Conservation (phyloP, 2,329 filamentous ascomycete genomes). For the Calonectria leucothoes region DNA sequence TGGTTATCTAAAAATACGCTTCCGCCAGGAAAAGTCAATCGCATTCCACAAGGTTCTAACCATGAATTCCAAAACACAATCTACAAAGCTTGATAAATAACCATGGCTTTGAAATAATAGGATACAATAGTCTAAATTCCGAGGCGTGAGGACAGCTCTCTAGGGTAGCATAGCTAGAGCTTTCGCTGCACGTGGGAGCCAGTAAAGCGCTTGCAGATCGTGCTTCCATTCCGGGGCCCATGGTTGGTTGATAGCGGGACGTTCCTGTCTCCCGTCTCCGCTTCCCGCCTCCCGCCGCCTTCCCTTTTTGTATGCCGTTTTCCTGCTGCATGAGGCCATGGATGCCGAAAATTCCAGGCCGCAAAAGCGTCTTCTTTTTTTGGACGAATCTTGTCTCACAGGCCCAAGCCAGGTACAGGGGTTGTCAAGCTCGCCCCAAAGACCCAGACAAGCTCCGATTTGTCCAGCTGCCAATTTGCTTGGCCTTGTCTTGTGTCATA, state of each 20-base stretch:
- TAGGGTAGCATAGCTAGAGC: neutral
- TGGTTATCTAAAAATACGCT: neutral
- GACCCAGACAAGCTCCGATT: slow-evolving; percentile 16
- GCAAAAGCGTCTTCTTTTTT: slow-evolving; percentile 14
- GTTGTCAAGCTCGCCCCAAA: neutral
- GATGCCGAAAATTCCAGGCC: slow-evolving; percentile 18
- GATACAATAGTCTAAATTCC: neutral
- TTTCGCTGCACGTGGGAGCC: neutral
- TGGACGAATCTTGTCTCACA: slow-evolving; percentile 12
- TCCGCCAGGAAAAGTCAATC: neutral
- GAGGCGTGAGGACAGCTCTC: neutral
- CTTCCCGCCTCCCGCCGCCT: slow-evolving; percentile 10
- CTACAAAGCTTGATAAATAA: neutral
- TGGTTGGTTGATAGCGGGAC: slow-evolving; percentile 7
- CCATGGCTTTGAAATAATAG: neutral
- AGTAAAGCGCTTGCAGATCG: slow-evolving; percentile 19
- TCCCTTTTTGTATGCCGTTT: neutral
- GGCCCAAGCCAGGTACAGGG: slow-evolving; percentile 8
- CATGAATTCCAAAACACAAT: neutral
- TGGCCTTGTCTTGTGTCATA: slow-evolving; percentile 1
- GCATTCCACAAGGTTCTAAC: neutral
- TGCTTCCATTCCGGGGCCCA: neutral
- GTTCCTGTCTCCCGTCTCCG: slow-evolving; percentile 11
- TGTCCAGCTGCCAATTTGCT: slow-evolving; percentile 14
- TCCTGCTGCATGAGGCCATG: neutral